Base-by-base conservation (phyloP, 2,329 filamentous ascomycete genomes). In the Alternaria burnsii region DNA sequence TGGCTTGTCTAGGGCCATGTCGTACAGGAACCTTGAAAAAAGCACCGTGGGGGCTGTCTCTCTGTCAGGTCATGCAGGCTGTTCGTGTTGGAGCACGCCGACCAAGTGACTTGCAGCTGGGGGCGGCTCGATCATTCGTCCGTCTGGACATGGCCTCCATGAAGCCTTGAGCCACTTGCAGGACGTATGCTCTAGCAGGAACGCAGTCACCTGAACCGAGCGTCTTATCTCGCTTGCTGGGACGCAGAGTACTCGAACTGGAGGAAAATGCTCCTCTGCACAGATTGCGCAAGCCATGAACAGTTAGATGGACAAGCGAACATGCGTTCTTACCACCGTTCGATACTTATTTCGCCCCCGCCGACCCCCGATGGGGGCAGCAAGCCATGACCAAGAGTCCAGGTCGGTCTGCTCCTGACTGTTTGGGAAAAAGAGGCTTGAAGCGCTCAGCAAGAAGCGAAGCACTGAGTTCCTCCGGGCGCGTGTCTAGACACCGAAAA, bases 1-100 rank as follows among this genome's bases (percentile, higher is more conserved):
- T 52, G 54, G 52, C 52, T 59, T 52, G 58, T 57, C 38, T 56
- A 56, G 57, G 36, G 57, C 26, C 47, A 26, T 61, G 58, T 44
- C 55, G 48, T 54, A 57, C 47, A 61, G 48, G 67, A 67, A 66
- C 58, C 61, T 61, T 63, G 54, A 50, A 66, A 62, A 61, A 67
- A 69, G 70, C 46, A 69, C 58, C 70, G 74, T 76, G 75, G 75
- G 73, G 74, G 71, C 55, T 48, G 58, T 56, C 61, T 62, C 53
- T 61, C 44, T 38, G 46, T 41, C 62, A 56, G 56, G 34, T 52
- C 55, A 60, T 56, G 62, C 52, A 61, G 48, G 55, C 46, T 44
- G 58, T 40, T 67, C 56, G 59, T 62, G 59, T 64, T 55, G 43
- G 52, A 50, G 48, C 44, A 56, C 41, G 47, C 55, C 48, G 50